Base-by-base conservation (phyloP, 228 moss, liverwort and hornwort genomes). In the Sphagnum magellanicum region DNA sequence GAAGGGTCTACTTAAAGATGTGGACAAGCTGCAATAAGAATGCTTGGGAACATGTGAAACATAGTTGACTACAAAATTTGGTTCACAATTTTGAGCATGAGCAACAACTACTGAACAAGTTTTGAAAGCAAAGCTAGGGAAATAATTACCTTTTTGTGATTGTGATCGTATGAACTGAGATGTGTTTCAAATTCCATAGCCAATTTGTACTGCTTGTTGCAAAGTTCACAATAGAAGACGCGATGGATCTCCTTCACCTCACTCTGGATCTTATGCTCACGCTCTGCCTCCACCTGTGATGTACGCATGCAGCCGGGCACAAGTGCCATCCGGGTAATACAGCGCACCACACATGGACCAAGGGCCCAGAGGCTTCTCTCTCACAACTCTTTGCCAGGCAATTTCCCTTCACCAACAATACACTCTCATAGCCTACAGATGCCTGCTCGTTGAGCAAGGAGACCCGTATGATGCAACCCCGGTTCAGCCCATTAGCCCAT, bases 201-300 rank as follows among this genome's bases (percentile, higher is more conserved):
- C 87, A 94, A 68, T 76, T 98, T 98, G 72, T 98, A 98, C 78
- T 98, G 98, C 78, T 98, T 98, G 83, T 94, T 98, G 90, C 98
- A 98, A 71, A 98, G 92, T 76, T 98, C 94, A 76, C 98, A 98
- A 71, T 82, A 98, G 76, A 98, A 98, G 68, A 94, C 98, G 65
- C 94, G 94, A 59, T 78, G 84, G 8, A 98, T 98, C 83, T 98
- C 92, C 86, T 98, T 98, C 80, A 98, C 94, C 81, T 98, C 98
- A 52, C 74, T 90, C 80, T 94, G 94, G 63, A 98, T 94, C 82
- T 92, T 94, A 14, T 87, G 90, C 78, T 98, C 98, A 64, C 98
- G 94, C 79, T 98, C 98, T 82, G 98, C 98, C 89, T 92, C 94
- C 89, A 98, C 98, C 96, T 97, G 93, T 87, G 83, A 97, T 84